phyloP scores from a whole-genome alignment of 768 basidiomycete species.

The Amanita polypyramis region DNA sequence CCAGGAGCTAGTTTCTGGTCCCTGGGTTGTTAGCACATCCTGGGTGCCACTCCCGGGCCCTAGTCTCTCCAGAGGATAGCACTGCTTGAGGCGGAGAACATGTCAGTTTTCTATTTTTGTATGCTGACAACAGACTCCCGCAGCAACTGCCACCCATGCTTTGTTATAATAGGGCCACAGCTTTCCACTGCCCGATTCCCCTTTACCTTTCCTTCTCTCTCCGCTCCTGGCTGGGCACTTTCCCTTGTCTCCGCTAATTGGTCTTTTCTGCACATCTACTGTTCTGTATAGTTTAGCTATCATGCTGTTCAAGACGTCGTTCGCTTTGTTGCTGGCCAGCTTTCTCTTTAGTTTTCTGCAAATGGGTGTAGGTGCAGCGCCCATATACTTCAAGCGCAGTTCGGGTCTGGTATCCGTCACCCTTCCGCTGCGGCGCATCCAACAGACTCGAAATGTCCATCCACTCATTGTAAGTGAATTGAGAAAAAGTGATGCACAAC shows the following conservation, averaged over 20 bases:
- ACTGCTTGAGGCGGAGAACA: neutral
- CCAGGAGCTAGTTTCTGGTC: too few species aligned
- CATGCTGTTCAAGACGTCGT: constrained; percentile 48
- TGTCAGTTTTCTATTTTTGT: neutral
- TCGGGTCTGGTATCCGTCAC: constrained; percentile 22
- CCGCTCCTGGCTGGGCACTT: constrained; percentile 5
- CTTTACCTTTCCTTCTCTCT: constrained; percentile 16
- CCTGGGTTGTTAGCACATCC: too few species aligned
- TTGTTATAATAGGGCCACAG: neutral
- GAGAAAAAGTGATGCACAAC: neutral
- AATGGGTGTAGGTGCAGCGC: constrained; percentile 31
- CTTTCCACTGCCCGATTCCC: constrained; percentile 19
- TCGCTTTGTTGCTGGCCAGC: constrained; percentile 43
- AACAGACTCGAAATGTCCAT: constrained; percentile 16
- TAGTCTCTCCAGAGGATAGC: neutral
- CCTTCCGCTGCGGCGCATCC: constrained; percentile 32
- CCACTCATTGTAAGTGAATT: constrained; percentile 26
- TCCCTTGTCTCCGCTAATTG: constrained; percentile 12
- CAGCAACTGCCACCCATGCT: too few species aligned
- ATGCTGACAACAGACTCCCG: too few species aligned
- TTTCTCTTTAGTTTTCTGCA: constrained; percentile 32
- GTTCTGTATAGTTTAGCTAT: constrained; percentile 12
- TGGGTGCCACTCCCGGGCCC: too few species aligned
- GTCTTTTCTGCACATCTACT: constrained; percentile 9
- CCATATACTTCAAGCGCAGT: constrained; percentile 20